Base-by-base conservation (phyloP, 495 filamentous ascomycete genomes). In the Trichoderma reesei region DNA sequence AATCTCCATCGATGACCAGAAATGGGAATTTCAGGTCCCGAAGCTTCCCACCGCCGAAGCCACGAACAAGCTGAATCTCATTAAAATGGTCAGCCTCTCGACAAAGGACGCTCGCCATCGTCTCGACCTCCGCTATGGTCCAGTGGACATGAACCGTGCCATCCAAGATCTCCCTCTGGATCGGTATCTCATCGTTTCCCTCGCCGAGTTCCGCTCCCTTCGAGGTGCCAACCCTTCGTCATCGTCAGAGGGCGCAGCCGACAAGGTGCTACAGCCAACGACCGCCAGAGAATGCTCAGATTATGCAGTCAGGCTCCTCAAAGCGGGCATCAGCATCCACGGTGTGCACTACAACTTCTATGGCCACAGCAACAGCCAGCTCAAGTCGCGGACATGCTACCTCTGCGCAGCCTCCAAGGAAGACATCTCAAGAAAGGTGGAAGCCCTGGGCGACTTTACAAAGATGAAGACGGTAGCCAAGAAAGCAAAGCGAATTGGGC, bases 381-480 rank as follows among this genome's bases (percentile, higher is more conserved):
- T 82, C 33, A 80, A 82, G 67, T 80, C 80, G 3, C 72, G 73
- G 41, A 74, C 77, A 6, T 81, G 78, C 62, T 76, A 79, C 60
- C 66, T 82, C n/a, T 75, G 67, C 60, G 79, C 76, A 2, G 80
- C 67, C 6, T 67, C 75, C 2, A 73, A 72, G 60, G 68, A 73
- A n/a, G 71, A 70, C 6, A 77, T 80, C 37, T 65, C 70, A 3
- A 34, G 36, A 26, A 76, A 74, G 60, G 69, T 82, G 4, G 73
- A 79, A 41, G 63, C 68, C 2, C 68, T 82, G 11, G 80, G 79
- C 7, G 79, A 82, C 56, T 81, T 83, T 51, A 66, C 70, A 34
- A 82, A 75, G 59, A 79, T 82, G 63, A 82, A 82, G 66, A 79
- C 79, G 2, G 80, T 80, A 0, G 77, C 72, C 2, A 83, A 82